A percentile compares a stretch with the other conserved stretches of the same genome.
Evolutionary conservation across 2,329 filamentous ascomycete genomes (phyloP).

Genomic region (Fusarium aywerte): DNA sequence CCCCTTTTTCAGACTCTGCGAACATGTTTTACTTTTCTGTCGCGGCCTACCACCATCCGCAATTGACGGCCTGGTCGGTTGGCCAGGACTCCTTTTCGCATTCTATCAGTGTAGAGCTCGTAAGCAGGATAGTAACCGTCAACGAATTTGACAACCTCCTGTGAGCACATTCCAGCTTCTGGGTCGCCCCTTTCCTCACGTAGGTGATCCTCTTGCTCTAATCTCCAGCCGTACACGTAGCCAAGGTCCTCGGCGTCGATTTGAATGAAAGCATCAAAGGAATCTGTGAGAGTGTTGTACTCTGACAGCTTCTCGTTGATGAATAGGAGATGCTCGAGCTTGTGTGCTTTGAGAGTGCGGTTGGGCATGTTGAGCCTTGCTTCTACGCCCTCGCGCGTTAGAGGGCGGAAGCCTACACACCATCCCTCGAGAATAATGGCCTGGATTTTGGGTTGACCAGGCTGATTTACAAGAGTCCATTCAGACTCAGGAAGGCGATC

Average conservation of each 20-base stretch:
- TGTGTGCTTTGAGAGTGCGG: conserved; percentile 61
- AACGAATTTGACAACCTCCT: conserved; percentile 80
- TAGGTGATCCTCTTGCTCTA: conserved; percentile 81
- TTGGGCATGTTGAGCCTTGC: conserved; percentile 62
- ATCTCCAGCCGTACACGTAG: conserved; percentile 86
- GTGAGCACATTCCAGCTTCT: conserved; percentile 79
- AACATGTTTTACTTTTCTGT: conserved; percentile 68
- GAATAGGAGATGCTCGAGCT: conserved; percentile 61
- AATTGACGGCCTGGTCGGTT: conserved; percentile 66
- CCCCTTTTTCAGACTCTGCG: conserved; percentile 56
- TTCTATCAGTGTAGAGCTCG: conserved; percentile 71
- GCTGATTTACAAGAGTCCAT: conserved; percentile 70
- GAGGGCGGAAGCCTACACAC: conserved; percentile 84
- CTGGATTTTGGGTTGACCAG: conserved; percentile 60
- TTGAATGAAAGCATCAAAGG: conserved; percentile 66
- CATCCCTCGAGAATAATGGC: conserved; percentile 89
- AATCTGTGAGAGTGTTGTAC: conserved; percentile 62
- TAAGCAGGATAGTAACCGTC: conserved; percentile 77
- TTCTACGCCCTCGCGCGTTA: conserved; percentile 63
- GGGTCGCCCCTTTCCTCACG: conserved; percentile 68
- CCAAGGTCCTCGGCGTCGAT: conserved; percentile 75
- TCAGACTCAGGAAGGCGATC: conserved; percentile 72
- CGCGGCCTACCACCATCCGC: conserved; percentile 68
- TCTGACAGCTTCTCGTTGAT: conserved; percentile 60
- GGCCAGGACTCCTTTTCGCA: conserved; percentile 67